Percentiles rank a stretch among this genome's conserved stretches.
phyloP scores from a whole-genome alignment of 106 monocot species.

The Allium cepa region DNA sequence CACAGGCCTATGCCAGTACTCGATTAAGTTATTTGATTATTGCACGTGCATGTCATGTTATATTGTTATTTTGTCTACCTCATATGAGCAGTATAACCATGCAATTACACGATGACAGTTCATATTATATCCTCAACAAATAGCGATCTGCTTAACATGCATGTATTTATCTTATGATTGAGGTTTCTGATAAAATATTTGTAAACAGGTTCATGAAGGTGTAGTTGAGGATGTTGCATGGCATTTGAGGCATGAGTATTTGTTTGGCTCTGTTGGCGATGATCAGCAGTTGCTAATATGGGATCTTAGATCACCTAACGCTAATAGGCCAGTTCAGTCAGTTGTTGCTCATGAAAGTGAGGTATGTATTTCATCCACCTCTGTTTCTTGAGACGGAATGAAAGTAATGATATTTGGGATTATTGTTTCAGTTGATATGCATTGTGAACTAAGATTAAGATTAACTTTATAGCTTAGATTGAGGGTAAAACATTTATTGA shows the following conservation, averaged over 20 bases:
- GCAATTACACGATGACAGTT: too few species aligned
- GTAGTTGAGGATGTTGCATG: conserved; percentile 99
- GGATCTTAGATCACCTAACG: conserved; percentile 60
- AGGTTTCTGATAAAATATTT: conserved; percentile 1
- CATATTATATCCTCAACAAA: too few species aligned
- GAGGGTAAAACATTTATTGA: too few species aligned
- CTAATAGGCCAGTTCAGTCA: conserved; percentile 67
- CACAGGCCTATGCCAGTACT: too few species aligned
- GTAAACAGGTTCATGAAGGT: conserved; percentile 78
- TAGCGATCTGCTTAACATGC: neutral
- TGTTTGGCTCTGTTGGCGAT: conserved; percentile 98
- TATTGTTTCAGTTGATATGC: neutral
- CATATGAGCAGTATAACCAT: too few species aligned
- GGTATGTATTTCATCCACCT: conserved; percentile 29
- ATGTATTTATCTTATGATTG: neutral
- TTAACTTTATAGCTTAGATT: too few species aligned
- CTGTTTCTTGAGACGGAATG: too few species aligned
- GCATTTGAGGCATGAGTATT: conserved; percentile 92
- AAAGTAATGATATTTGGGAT: neutral
- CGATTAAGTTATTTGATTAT: too few species aligned
- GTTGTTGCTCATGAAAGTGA: conserved; percentile 97
- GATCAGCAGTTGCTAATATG: conserved; percentile 84
- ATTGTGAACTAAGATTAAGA: neutral
- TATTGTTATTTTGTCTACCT: too few species aligned
- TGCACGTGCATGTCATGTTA: too few species aligned